phyloP scores from a whole-genome alignment of 225 moss, liverwort and hornwort species.

The Straminergon stramineum region DNA sequence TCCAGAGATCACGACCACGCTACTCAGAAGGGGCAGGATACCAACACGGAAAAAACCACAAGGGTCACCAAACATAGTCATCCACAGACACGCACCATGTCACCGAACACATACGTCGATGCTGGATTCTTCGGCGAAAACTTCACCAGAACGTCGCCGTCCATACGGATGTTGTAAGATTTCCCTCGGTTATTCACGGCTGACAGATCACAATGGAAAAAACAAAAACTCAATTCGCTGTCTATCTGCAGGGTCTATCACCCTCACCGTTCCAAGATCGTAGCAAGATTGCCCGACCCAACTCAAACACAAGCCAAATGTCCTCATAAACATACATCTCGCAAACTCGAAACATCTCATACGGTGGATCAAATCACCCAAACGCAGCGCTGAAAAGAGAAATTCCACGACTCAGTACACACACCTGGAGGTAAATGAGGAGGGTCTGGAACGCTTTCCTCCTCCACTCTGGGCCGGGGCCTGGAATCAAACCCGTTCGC shows the following conservation, averaged over 20 bases:
- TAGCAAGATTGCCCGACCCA: not conserved
- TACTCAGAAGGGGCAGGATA: not conserved
- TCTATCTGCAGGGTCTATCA: not conserved
- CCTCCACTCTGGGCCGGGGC: conserved; percentile 46
- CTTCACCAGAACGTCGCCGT: conserved; percentile 83
- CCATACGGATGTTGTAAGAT: conserved; percentile 90
- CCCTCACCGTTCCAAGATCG: not conserved
- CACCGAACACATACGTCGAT: conserved; percentile 78
- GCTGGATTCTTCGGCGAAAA: conserved; percentile 92
- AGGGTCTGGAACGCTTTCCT: conserved; percentile 59
- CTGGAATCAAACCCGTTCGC: conserved; percentile 46
- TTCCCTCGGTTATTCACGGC: conserved; percentile 65
- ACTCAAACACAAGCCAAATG: not conserved
- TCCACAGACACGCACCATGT: conserved; percentile 39
- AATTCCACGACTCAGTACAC: not conserved
- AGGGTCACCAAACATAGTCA: not conserved
- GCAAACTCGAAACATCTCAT: not conserved
- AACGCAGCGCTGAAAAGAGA: not conserved
- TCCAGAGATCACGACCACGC: not conserved
- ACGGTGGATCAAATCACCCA: too few relatives aligned
- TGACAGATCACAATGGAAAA: conserved; percentile 4
- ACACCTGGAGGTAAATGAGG: conserved; percentile 74
- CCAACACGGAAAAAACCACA: not conserved
- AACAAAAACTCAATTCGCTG: not conserved
- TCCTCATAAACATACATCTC: not conserved